These are phyloP conservation scores for Theileria sp. DNA, from an alignment of 169 alveolate genomes.

Conservation along the genomic window DNA sequence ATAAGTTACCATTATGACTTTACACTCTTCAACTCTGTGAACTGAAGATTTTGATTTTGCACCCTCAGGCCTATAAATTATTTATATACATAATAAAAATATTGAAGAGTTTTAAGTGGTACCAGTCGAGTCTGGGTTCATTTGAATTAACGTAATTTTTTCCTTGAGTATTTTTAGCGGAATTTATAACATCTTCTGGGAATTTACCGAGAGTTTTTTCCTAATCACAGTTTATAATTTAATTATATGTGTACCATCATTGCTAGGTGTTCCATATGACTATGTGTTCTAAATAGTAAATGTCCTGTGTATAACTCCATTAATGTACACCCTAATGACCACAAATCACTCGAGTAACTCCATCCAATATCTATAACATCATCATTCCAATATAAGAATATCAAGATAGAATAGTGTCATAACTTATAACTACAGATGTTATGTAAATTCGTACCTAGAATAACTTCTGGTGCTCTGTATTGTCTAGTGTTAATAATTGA, in stretches of 20 bases:
- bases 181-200: conserved; percentile 66
- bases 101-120: not conserved
- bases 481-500: conserved; percentile 96
- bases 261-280: conserved; percentile 92
- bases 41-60: conserved; percentile 72
- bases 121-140: conserved; percentile 72
- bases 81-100: not conserved
- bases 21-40: conserved; percentile 70
- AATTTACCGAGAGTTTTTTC: conserved; percentile 69
- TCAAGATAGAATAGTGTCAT: not conserved
- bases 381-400: not conserved
- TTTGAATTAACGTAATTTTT: conserved; percentile 58
- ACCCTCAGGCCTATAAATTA: conserved; percentile 73
- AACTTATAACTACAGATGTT: not conserved
- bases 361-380: conserved; percentile 81
- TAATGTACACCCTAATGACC: conserved; percentile 95
- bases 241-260: conserved; percentile 80
- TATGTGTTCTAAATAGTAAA: conserved; percentile 91
- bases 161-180: conserved; percentile 71
- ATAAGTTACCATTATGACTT: conserved; percentile 35
- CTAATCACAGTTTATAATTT: conserved; percentile 18
- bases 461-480: conserved; percentile 98
- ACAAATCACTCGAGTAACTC: conserved; percentile 92
- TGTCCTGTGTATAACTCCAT: conserved; percentile 92
- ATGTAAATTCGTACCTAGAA: conserved; percentile 68